phyloP scores from a whole-genome alignment of 2,329 filamentous ascomycete genomes.

The Colletotrichum kahawae region DNA sequence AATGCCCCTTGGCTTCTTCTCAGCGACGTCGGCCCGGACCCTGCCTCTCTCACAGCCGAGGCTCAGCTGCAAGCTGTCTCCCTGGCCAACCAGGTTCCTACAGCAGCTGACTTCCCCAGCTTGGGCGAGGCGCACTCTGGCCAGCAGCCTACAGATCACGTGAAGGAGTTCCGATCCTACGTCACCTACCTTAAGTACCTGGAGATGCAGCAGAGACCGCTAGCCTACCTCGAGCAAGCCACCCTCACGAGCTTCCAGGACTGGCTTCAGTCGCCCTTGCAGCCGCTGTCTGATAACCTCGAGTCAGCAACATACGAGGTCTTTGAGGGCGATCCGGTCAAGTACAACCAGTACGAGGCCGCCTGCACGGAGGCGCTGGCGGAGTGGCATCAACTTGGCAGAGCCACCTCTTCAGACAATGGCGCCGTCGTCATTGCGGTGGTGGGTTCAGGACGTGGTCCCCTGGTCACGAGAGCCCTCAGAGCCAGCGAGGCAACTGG shows the following conservation, averaged over 20 bases:
- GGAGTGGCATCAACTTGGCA: conserved; percentile 77
- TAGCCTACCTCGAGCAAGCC: conserved; percentile 53
- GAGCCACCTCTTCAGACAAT: conserved; percentile 74
- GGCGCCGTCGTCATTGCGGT: conserved; percentile 86
- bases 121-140: conserved; percentile 66
- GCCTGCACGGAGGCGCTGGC: conserved; percentile 81
- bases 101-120: conserved; percentile 68
- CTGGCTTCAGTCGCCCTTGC: conserved; percentile 92
- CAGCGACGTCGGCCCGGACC: conserved; percentile 62
- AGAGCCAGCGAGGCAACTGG: conserved; percentile 78
- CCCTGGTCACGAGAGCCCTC: conserved; percentile 86
- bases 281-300: conserved; percentile 93
- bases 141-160: conserved; percentile 24
- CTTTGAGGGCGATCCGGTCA: conserved; percentile 97
- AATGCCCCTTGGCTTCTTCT: conserved; percentile 67
- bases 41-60: conserved; percentile 9
- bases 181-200: conserved; percentile 84
- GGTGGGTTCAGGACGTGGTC: conserved; percentile 90
- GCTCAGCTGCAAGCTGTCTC: conserved; percentile 17
- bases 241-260: conserved; percentile 76
- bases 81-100: conserved; percentile 34
- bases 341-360: conserved; percentile 93
- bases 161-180: conserved; percentile 45
- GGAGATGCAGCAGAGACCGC: conserved; percentile 78
- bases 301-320: conserved; percentile 98